Base-by-base conservation (phyloP, 495 filamentous ascomycete genomes). In the Trichoderma erinaceum region DNA sequence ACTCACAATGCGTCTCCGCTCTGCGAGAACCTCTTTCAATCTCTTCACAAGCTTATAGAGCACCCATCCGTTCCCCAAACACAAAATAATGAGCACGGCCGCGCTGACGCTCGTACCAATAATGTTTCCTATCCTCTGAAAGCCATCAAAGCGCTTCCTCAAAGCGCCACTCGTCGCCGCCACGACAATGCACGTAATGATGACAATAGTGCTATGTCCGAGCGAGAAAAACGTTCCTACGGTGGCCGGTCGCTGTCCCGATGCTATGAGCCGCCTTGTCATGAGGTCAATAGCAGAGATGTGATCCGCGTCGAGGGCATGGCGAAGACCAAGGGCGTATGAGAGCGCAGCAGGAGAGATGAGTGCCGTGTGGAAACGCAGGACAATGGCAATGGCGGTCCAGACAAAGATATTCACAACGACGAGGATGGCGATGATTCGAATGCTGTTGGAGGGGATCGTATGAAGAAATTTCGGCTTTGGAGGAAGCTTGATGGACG, bases 231-330 rank as follows among this genome's bases (percentile, higher is more conserved):
- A 98, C n/a, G 89, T 96, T 50, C 94, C 94, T 7, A 97, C 93
- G 0, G 93, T 90, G n/a, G 94, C 93, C 10, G 94, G 92, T 10
- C 86, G 86, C 74, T 93, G 90, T 18, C 92, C 92, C 0, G 90
- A 85, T 25, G 94, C 94, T 58, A 97, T 85, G n/a, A 98, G 84
- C 13, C 93, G 86, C 32, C 95, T 85, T 6, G 94, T 98, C 90
- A 95, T 97, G 16, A 98, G 83, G 79, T 98, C 95, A 71, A 98
- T 98, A 65, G 93, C 94, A 64, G 90, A 88, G 77, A 99, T 97
- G 78, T 99, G 95, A 77, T 99, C 94, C 18, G 95, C 95, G 75
- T 97, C 95, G 64, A 97, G 87, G 4, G 95, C 95, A 83, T 99
- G 94, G 66, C 95, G 87, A 25, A 99, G 84, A 8, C 95, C 94